Conservation (phyloP, 805 yeast genomes). For the Saccharomycopsis sp. region DNA sequence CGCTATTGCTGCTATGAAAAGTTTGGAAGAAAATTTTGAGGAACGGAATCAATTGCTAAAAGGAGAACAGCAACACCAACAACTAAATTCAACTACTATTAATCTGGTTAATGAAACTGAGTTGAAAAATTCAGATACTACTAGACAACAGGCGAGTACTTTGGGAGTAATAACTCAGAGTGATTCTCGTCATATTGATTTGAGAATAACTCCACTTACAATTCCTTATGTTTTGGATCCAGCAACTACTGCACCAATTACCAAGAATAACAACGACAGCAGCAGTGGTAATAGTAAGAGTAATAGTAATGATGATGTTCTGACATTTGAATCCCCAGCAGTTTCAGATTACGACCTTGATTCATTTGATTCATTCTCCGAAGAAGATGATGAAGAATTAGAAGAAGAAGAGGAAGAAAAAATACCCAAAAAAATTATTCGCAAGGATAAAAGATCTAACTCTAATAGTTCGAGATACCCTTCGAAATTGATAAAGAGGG, state of each 20-base stretch:
- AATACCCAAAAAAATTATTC: too few relatives aligned
- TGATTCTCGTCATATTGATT: slow-evolving; percentile 32
- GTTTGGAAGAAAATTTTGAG: slow-evolving; percentile 19
- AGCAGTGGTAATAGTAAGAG: slow-evolving; percentile 13
- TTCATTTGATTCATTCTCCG: slow-evolving; percentile 36
- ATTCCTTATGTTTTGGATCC: slow-evolving; percentile 7
- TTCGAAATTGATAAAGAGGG: slow-evolving; percentile 38
- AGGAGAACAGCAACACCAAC: slow-evolving; percentile 30
- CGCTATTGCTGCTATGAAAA: slow-evolving; percentile 57
- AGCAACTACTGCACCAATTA: neutral
- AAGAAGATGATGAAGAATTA: slow-evolving; percentile 33
- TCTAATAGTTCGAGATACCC: slow-evolving; percentile 50
- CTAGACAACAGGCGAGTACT: neutral
- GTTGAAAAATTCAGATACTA: slow-evolving; percentile 17
- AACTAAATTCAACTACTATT: slow-evolving; percentile 21
- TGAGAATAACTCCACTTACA: slow-evolving; percentile 37
- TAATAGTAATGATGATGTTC: slow-evolving; percentile 8
- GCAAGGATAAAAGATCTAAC: slow-evolving; percentile 50
- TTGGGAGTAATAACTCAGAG: slow-evolving; percentile 20
- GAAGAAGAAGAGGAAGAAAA: slow-evolving; percentile 33
- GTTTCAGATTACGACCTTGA: slow-evolving; percentile 41
- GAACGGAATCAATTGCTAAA: slow-evolving; percentile 27
- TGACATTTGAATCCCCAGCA: slow-evolving; percentile 21
- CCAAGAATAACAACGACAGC: too few relatives aligned
- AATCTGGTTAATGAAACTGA: neutral